Conservation (phyloP, 768 basidiomycete species). For the Russula ochroleuca region DNA sequence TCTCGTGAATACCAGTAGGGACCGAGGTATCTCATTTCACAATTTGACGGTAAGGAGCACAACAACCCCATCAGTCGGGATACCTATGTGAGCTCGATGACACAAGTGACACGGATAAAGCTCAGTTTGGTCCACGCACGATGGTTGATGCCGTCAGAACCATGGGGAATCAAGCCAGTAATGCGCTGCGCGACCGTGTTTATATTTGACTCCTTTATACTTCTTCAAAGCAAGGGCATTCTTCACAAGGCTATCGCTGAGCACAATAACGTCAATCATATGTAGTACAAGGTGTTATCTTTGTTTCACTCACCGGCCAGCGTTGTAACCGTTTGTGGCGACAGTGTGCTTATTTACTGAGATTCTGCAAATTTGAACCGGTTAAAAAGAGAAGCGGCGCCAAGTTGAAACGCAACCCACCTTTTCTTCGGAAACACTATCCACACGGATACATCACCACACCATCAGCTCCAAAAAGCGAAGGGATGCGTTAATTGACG, state of each 20-base stretch:
- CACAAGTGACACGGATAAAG: background rate
- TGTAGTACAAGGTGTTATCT: background rate
- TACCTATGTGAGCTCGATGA: constrained; percentile 9
- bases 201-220: constrained; percentile 37
- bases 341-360: constrained; percentile 30
- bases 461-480: background rate
- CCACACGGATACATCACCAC: too few relatives aligned
- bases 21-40: background rate
- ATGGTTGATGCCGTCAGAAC: constrained; percentile 50
- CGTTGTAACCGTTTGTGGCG: constrained; percentile 33
- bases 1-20: background rate
- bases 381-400: too few relatives aligned
- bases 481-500: constrained; percentile 14
- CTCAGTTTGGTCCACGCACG: constrained; percentile 33
- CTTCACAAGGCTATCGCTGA: background rate
- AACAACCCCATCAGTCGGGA: constrained; percentile 20
- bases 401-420: background rate
- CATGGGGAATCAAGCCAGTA: constrained; percentile 51
- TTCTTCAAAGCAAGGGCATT: constrained; percentile 5
- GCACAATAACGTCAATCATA: background rate
- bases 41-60: constrained; percentile 24
- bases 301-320: constrained; percentile 31
- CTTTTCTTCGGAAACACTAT: constrained; percentile 30
- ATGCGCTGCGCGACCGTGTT: constrained; percentile 44
- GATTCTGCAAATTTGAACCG: constrained; percentile 9